Evolutionary conservation across 2,329 filamentous ascomycete genomes (phyloP).

Genomic region (Venturiaceae sp.): DNA sequence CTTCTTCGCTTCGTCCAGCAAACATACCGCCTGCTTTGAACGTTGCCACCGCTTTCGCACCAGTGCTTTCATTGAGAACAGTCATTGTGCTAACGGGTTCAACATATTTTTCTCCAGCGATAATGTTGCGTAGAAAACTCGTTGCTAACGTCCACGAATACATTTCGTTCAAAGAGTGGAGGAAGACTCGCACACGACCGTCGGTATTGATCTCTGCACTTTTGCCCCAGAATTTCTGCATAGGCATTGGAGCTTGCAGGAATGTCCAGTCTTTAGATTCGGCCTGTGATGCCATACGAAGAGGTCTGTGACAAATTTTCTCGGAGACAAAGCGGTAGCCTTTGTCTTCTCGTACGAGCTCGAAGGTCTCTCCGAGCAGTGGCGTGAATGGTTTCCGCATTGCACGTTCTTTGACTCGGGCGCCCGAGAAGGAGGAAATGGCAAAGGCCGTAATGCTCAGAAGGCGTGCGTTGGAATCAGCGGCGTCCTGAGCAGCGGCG

Average conservation of each 20-base stretch:
- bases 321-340: constrained; percentile 90
- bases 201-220: constrained; percentile 90
- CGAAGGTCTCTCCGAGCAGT: constrained; percentile 90
- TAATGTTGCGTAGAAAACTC: constrained; percentile 88
- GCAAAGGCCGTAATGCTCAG: constrained; percentile 86
- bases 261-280: constrained; percentile 81
- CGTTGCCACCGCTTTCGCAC: constrained; percentile 73
- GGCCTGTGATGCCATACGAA: constrained; percentile 87
- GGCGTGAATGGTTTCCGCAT: constrained; percentile 97
- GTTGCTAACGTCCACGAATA: constrained; percentile 87
- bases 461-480: constrained; percentile 60
- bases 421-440: constrained; percentile 72
- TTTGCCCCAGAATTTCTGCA: constrained; percentile 98
- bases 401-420: constrained; percentile 77
- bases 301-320: constrained; percentile 87
- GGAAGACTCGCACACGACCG: constrained; percentile 67
- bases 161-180: constrained; percentile 61
- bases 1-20: constrained; percentile 85
- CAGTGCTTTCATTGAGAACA: constrained; percentile 72
- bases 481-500: constrained; percentile 48
- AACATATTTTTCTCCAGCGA: constrained; percentile 96
- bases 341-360: constrained; percentile 77
- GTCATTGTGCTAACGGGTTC: constrained; percentile 90
- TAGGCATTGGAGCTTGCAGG: constrained; percentile 75
- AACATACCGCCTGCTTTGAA: constrained; percentile 98